A percentile compares a stretch with the other conserved stretches of the same genome.
phyloP scores from a whole-genome alignment of 352 stramenopile species.

The Phytopythium litorale region DNA sequence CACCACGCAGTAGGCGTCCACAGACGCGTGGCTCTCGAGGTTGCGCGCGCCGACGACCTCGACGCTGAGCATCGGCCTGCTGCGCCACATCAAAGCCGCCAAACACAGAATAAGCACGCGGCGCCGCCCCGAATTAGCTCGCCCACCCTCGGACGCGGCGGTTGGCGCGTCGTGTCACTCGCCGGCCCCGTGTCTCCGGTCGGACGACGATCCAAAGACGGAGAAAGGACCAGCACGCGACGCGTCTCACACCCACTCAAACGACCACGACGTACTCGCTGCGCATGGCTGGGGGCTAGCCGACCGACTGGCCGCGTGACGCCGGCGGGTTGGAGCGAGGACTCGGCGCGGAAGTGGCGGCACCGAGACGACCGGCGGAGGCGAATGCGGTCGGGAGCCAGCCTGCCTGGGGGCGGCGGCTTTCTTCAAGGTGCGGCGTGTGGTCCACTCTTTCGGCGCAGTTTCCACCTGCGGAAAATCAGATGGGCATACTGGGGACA shows the following conservation, averaged over 20 bases:
- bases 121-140: background rate
- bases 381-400: background rate
- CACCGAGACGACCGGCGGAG: too few relatives aligned
- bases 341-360: background rate
- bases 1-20: constrained; percentile 72
- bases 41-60: constrained; percentile 71
- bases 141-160: background rate
- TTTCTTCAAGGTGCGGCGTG: constrained; percentile 1
- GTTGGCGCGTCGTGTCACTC: background rate
- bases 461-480: too few relatives aligned
- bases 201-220: background rate
- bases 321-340: constrained; percentile 3
- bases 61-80: constrained; percentile 49
- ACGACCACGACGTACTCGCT: constrained; percentile 16
- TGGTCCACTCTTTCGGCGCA: background rate
- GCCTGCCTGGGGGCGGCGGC: background rate
- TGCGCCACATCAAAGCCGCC: constrained; percentile 4
- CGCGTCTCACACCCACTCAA: background rate
- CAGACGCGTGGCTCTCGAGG: constrained; percentile 48
- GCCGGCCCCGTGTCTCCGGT: too few relatives aligned
- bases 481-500: too few relatives aligned
- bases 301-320: constrained; percentile 2
- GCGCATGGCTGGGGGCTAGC: constrained; percentile 9
- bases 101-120: constrained; percentile 7
- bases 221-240: background rate